These are phyloP conservation scores for Xylaria curta DNA, from an alignment of 495 filamentous ascomycete genomes.

Conservation along the genomic window DNA sequence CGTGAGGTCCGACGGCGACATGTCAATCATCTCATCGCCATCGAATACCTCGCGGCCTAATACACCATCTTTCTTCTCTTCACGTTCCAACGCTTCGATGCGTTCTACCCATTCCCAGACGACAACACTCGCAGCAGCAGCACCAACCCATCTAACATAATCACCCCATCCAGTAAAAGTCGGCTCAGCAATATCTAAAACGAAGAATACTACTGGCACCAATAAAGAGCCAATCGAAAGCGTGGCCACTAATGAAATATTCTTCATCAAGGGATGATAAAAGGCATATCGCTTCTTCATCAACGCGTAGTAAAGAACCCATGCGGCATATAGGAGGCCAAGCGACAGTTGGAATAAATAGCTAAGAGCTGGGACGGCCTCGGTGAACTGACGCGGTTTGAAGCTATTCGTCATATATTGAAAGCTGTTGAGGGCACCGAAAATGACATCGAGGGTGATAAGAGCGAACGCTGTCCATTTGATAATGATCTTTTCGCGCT, in stretches of 20 bases:
- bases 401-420: constrained; percentile 60
- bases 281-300: constrained; percentile 94
- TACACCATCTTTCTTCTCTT: constrained; percentile 95
- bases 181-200: constrained; percentile 87
- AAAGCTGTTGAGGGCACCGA: constrained; percentile 88
- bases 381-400: constrained; percentile 74
- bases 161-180: constrained; percentile 94
- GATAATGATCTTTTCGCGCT: constrained; percentile 97
- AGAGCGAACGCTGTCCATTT: constrained; percentile 97
- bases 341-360: constrained; percentile 93
- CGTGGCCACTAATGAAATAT: constrained; percentile 83
- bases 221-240: constrained; percentile 80
- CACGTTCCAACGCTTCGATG: constrained; percentile 94
- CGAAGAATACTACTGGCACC: constrained; percentile 94
- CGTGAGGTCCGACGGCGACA: constrained; percentile 58
- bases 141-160: constrained; percentile 97
- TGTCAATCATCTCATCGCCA: constrained; percentile 93
- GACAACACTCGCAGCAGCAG: constrained; percentile 92
- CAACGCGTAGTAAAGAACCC: constrained; percentile 93
- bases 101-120: constrained; percentile 99
- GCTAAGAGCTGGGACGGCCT: constrained; percentile 90
- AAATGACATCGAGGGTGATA: constrained; percentile 87
- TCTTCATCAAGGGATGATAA: constrained; percentile 90
- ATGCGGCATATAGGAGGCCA: constrained; percentile 88
- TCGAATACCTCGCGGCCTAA: constrained; percentile 94